These are phyloP conservation scores for Nemania sp. DNA, from an alignment of 2,329 filamentous ascomycete species.

Conservation along the genomic window DNA sequence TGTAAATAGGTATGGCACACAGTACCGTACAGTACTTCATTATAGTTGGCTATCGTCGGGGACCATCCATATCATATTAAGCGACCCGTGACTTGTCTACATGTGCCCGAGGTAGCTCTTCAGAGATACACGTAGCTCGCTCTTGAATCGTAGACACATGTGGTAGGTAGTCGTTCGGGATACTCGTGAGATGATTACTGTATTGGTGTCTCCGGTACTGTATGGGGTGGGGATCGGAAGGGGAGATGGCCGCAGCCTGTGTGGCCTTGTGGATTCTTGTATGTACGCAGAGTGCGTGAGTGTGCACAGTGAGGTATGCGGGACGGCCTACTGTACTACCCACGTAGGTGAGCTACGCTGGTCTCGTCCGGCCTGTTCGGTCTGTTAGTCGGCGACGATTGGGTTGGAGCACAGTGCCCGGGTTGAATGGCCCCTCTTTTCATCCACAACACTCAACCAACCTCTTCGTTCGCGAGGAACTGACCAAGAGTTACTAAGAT, in stretches of 20 bases:
- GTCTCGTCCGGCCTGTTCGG: slow-evolving; percentile 4
- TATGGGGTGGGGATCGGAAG: slow-evolving; percentile 21
- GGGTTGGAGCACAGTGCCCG: background rate
- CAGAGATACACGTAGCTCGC: slow-evolving; percentile 13
- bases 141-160: slow-evolving; percentile 11
- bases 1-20: background rate
- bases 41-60: slow-evolving; percentile 7
- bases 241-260: slow-evolving; percentile 32
- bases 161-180: slow-evolving; percentile 2
- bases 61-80: slow-evolving; percentile 14
- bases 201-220: slow-evolving; percentile 18
- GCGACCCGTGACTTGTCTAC: slow-evolving; percentile 8
- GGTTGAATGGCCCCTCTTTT: background rate
- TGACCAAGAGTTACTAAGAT: too few relatives aligned
- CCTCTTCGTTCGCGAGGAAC: too few relatives aligned
- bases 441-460: too few relatives aligned
- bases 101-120: slow-evolving; percentile 10
- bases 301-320: too few relatives aligned
- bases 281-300: background rate
- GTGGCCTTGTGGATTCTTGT: slow-evolving; percentile 26
- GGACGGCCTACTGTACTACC: too few relatives aligned
- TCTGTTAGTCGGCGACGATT: background rate
- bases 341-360: too few relatives aligned
- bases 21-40: background rate
- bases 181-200: slow-evolving; percentile 27